phyloP scores from a whole-genome alignment of 768 basidiomycete species.

The Leccinum obscurum region DNA sequence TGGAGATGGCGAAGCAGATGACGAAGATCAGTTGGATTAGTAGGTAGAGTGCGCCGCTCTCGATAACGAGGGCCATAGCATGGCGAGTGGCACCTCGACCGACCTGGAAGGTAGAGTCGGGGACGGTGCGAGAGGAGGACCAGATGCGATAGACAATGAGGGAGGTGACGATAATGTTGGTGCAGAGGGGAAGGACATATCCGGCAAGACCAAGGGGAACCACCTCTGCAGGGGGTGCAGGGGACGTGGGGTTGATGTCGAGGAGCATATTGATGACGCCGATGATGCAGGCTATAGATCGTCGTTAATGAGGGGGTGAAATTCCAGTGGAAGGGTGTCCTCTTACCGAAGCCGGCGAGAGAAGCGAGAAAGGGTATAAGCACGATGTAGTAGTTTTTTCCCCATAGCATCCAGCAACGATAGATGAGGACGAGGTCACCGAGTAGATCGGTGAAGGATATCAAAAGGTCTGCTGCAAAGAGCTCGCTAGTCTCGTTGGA shows the following conservation, averaged over 20 bases:
- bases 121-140: conserved; percentile 22
- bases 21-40: conserved; percentile 42
- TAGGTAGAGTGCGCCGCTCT: conserved; percentile 43
- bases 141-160: conserved; percentile 44
- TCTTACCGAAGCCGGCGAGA: conserved; percentile 36
- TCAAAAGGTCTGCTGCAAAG: conserved; percentile 36
- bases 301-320: background rate
- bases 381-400: conserved; percentile 32
- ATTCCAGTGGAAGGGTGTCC: background rate
- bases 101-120: conserved; percentile 12
- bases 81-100: conserved; percentile 18
- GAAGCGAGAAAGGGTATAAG: conserved; percentile 37
- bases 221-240: conserved; percentile 35
- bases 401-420: conserved; percentile 46
- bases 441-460: conserved; percentile 38
- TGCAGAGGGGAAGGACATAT: conserved; percentile 40
- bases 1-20: conserved; percentile 35
- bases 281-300: conserved; percentile 30
- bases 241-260: conserved; percentile 27
- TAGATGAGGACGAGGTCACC: conserved; percentile 39
- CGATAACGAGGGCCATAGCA: conserved; percentile 39
- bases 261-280: conserved; percentile 32
- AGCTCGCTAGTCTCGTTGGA: conserved; percentile 33
- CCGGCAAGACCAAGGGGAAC: conserved; percentile 38
- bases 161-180: conserved; percentile 42